Conservation (phyloP, 257 asterid species). For the Solanum peruvianum region DNA sequence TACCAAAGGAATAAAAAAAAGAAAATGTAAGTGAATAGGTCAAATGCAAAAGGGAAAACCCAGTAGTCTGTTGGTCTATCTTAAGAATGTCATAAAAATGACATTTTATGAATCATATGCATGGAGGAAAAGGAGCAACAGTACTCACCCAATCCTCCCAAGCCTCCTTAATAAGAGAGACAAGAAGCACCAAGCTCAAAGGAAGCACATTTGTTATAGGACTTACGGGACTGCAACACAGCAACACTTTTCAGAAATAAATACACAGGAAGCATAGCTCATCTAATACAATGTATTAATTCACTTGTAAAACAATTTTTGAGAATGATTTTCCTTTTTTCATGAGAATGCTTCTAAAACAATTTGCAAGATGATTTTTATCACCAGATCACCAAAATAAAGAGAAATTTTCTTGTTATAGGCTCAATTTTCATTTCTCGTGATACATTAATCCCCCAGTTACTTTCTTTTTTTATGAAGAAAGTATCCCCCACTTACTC, state of each 20-base stretch:
- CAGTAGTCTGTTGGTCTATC: not conserved
- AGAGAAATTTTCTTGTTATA: not conserved
- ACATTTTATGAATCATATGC: not conserved
- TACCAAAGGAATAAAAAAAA: not conserved
- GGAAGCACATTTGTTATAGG: conserved; percentile 98
- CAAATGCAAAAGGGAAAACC: not conserved
- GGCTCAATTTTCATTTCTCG: not conserved
- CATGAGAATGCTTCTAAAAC: not conserved
- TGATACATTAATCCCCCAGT: not conserved
- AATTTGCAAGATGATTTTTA: not conserved
- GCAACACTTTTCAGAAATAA: not conserved
- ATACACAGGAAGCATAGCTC: not conserved
- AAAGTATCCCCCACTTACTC: not conserved
- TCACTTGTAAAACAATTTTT: not conserved
- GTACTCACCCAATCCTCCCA: conserved; percentile 99
- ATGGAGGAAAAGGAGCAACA: not conserved
- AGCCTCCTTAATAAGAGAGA: conserved; percentile 92
- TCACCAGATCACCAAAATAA: not conserved
- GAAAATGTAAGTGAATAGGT: not conserved
- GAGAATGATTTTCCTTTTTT: not conserved
- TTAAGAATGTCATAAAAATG: not conserved
- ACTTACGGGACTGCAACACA: conserved; percentile 88
- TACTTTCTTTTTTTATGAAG: not conserved
- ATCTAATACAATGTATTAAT: not conserved
- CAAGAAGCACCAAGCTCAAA: conserved; percentile 90